Conservation (phyloP, 805 yeast genomes). For the Barnettozyma wickerhamii region DNA sequence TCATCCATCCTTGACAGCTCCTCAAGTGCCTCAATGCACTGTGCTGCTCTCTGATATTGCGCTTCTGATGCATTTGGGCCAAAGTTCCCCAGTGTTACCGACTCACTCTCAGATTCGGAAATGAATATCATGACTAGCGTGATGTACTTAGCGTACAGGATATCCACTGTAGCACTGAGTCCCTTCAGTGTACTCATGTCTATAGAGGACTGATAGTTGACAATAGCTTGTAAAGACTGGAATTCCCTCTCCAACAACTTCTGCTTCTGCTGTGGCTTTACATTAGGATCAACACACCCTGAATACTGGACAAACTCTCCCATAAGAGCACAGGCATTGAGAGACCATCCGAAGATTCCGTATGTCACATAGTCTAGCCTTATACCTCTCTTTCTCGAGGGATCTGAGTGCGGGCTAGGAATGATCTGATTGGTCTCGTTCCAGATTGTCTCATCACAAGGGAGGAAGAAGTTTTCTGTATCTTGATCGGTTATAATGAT, state of each 20-base stretch:
- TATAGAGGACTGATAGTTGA: conserved; percentile 3
- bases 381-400: conserved; percentile 24
- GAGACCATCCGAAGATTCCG: conserved; percentile 36
- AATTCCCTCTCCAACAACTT: conserved; percentile 15
- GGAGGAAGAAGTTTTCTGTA: conserved; percentile 27
- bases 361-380: conserved; percentile 24
- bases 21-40: conserved; percentile 19
- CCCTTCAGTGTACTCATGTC: conserved; percentile 14
- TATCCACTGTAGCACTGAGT: conserved; percentile 12
- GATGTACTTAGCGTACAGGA: conserved; percentile 22
- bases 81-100: conserved; percentile 14
- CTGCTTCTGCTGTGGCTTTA: conserved; percentile 3
- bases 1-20: conserved; percentile 16
- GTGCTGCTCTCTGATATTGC: conserved; percentile 13
- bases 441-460: conserved; percentile 33
- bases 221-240: conserved; percentile 8
- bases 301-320: conserved; percentile 26
- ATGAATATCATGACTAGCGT: conserved; percentile 17
- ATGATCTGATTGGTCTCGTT: conserved; percentile 20
- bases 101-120: conserved; percentile 13
- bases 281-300: conserved; percentile 2
- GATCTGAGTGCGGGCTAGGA: conserved; percentile 27
- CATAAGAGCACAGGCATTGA: conserved; percentile 31
- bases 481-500: conserved; percentile 30
- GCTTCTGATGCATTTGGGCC: conserved; percentile 14